Conservation (phyloP, 2,329 filamentous ascomycete species). For the Fusarium sulawesiense region DNA sequence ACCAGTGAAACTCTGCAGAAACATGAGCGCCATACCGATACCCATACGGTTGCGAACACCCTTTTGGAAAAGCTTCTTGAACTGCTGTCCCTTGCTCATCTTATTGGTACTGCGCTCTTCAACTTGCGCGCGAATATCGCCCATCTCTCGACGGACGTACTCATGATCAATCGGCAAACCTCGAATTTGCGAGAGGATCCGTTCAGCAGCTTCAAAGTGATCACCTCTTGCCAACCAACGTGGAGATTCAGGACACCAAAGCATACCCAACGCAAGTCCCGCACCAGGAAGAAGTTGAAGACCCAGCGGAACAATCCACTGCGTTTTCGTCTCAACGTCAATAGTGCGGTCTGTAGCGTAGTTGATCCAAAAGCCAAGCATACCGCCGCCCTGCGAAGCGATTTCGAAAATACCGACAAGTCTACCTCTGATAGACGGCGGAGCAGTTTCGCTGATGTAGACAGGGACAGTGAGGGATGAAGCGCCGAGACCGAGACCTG, state of each 20-base stretch:
- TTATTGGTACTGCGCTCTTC: conserved; percentile 55
- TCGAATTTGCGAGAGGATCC: conserved; percentile 50
- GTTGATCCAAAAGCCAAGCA: conserved; percentile 56
- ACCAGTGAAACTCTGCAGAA: conserved; percentile 53
- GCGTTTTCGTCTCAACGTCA: conserved; percentile 47
- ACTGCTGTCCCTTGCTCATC: conserved; percentile 44
- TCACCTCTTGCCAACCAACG: conserved; percentile 70
- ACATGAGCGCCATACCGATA: conserved; percentile 65
- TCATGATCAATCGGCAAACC: conserved; percentile 51
- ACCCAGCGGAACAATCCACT: conserved; percentile 67
- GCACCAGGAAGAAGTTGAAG: conserved; percentile 68
- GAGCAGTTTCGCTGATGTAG: conserved; percentile 57
- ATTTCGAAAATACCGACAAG: conserved; percentile 64
- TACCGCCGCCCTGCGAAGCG: conserved; percentile 48
- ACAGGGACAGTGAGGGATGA: conserved; percentile 61
- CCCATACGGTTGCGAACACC: conserved; percentile 51
- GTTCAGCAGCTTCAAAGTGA: conserved; percentile 61
- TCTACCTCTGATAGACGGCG: conserved; percentile 62
- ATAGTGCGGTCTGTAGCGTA: conserved; percentile 46
- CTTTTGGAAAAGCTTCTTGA: conserved; percentile 52
- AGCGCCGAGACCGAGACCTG: conserved; percentile 63
- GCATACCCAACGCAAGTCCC: conserved; percentile 65
- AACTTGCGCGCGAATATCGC: conserved; percentile 69
- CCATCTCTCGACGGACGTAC: conserved; percentile 60
- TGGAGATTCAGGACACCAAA: conserved; percentile 69